Evolutionary conservation across 805 yeast species (phyloP).

Genomic region (Lipomyces orientalis): DNA sequence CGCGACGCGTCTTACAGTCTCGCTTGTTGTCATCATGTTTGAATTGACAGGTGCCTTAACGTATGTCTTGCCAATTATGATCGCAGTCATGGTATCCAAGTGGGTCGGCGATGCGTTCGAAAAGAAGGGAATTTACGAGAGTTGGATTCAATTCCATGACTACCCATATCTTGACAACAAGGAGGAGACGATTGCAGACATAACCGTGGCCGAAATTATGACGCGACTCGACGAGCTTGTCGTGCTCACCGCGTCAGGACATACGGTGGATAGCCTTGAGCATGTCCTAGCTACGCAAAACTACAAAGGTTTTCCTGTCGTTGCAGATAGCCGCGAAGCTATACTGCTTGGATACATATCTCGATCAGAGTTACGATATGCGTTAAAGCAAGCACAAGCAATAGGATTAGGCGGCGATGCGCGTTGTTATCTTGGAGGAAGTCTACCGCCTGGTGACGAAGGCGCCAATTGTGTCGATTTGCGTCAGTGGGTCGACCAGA

Average conservation of each 20-base stretch:
- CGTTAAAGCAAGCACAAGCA: conserved; percentile 40
- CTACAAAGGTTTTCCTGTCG: conserved; percentile 54
- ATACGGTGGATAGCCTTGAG: conserved; percentile 40
- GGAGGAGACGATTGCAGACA: conserved; percentile 50
- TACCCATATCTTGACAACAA: conserved; percentile 54
- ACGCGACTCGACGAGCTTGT: conserved; percentile 43
- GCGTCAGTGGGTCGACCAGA: conserved; percentile 38
- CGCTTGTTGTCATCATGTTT: conserved; percentile 78
- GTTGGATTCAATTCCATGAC: conserved; percentile 52
- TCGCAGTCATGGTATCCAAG: conserved; percentile 76
- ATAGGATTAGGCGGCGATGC: conserved; percentile 14
- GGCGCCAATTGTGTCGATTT: conserved; percentile 33
- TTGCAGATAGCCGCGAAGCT: conserved; percentile 47
- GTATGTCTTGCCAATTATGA: conserved; percentile 84
- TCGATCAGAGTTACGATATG: conserved; percentile 47
- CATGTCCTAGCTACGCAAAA: conserved; percentile 35
- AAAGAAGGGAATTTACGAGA: conserved; percentile 66
- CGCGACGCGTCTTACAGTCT: conserved; percentile 76
- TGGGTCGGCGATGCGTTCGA: conserved; percentile 69
- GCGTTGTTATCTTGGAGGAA: conserved; percentile 28
- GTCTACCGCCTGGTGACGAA: conserved; percentile 22
- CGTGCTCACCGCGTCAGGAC: conserved; percentile 47
- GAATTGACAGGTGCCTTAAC: conserved; percentile 87
- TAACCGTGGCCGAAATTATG: conserved; percentile 48
- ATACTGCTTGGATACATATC: conserved; percentile 54